These are phyloP conservation scores for Aspergillus hiratsukae DNA, from an alignment of 2,329 filamentous ascomycete genomes.

Conservation along the genomic window DNA sequence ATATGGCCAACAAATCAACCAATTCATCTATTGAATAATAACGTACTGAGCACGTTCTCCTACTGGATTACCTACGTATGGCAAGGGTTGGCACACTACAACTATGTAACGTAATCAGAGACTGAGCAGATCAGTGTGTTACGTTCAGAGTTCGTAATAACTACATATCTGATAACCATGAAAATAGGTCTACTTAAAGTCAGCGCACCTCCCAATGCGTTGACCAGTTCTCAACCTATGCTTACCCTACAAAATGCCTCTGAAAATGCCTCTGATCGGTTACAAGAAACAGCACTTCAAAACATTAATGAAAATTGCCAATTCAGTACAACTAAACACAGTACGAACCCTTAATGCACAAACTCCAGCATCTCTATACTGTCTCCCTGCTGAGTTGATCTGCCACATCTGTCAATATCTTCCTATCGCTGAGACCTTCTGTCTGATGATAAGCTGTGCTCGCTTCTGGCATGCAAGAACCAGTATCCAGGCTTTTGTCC, in stretches of 20 bases:
- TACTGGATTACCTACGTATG: too few relatives aligned
- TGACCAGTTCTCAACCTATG: neutral
- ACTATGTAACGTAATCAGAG: too few relatives aligned
- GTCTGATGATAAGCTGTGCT: neutral
- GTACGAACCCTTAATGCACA: neutral
- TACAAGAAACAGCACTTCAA: neutral
- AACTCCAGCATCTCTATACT: neutral
- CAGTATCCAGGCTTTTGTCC: neutral
- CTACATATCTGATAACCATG: too few relatives aligned
- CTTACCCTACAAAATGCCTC: neutral
- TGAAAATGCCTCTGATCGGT: neutral
- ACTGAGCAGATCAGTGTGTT: too few relatives aligned
- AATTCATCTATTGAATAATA: too few relatives aligned
- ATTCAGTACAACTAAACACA: neutral
- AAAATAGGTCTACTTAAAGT: neutral
- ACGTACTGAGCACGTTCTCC: too few relatives aligned
- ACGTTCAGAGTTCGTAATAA: too few relatives aligned
- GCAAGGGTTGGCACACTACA: too few relatives aligned
- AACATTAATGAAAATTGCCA: neutral
- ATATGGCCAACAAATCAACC: too few relatives aligned
- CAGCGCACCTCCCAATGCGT: neutral
- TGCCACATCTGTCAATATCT: neutral
- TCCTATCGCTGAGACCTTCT: neutral
- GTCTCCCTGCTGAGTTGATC: neutral
- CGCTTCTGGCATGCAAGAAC: neutral